phyloP scores from a whole-genome alignment of 2,329 filamentous ascomycete genomes.

The Chrysoporthe cubensis region DNA sequence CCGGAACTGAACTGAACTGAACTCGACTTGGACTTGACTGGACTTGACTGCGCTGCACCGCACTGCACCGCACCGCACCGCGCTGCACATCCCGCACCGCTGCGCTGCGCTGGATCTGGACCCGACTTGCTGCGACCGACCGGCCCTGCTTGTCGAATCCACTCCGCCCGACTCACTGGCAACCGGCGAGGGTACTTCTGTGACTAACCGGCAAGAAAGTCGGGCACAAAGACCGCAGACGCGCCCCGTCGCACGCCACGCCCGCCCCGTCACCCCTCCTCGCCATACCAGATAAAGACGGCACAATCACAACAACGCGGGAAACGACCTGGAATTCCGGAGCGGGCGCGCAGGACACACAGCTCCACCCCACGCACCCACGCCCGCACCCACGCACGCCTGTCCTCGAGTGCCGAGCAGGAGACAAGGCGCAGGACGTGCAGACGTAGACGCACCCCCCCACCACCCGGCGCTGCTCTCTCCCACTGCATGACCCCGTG shows the following conservation, averaged over 20 bases:
- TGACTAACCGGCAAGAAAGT: background rate
- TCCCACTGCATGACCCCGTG: background rate
- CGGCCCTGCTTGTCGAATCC: background rate
- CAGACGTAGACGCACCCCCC: background rate
- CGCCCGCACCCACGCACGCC: background rate
- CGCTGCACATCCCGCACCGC: background rate
- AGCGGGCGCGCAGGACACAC: slow-evolving; percentile 1
- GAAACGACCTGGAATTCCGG: slow-evolving; percentile 4
- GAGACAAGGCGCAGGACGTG: background rate
- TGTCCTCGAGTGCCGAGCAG: background rate
- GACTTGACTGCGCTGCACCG: background rate
- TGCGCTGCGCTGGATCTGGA: background rate
- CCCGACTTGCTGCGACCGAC: too few relatives aligned
- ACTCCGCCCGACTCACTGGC: background rate
- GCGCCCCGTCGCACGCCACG: background rate
- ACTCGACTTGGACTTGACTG: too few relatives aligned
- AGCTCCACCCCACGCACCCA: background rate
- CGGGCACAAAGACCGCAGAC: slow-evolving; percentile 1
- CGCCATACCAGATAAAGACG: background rate
- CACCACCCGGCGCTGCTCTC: background rate
- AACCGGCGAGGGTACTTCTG: slow-evolving; percentile 4
- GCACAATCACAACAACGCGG: background rate
- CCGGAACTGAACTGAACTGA: background rate
- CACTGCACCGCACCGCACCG: background rate
- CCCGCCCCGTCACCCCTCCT: background rate